phyloP scores from a whole-genome alignment of 331 rosid species.

The Acacia concinna region DNA sequence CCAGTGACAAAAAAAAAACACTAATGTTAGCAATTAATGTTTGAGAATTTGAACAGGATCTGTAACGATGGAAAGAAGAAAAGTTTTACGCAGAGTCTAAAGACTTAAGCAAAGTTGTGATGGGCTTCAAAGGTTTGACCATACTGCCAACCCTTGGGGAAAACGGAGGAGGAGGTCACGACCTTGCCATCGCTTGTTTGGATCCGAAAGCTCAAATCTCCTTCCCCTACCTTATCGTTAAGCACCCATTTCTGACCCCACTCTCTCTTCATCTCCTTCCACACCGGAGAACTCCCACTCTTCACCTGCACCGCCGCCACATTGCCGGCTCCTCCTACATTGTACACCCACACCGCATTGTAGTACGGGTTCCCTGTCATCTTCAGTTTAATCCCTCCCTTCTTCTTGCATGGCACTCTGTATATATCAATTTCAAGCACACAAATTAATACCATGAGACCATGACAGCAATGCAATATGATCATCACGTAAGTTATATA shows the following conservation, averaged over 20 bases:
- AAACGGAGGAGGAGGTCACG: slow-evolving; percentile 41
- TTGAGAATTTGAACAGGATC: too few species aligned
- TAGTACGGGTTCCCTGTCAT: slow-evolving; percentile 76
- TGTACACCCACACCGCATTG: slow-evolving; percentile 56
- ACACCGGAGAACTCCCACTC: slow-evolving; percentile 37
- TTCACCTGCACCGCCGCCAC: slow-evolving; percentile 51
- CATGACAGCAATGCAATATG: too few species aligned
- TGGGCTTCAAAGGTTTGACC: slow-evolving; percentile 77
- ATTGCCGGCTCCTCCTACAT: slow-evolving; percentile 86
- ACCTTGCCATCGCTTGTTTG: slow-evolving; percentile 55
- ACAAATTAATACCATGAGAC: background rate
- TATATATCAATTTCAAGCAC: too few species aligned
- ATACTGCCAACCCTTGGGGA: slow-evolving; percentile 67
- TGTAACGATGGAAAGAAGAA: too few species aligned
- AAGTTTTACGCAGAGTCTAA: background rate
- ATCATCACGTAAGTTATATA: background rate
- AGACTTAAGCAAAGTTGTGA: slow-evolving; percentile 35
- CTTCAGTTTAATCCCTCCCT: slow-evolving; percentile 68
- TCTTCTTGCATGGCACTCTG: slow-evolving; percentile 59
- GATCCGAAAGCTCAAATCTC: slow-evolving; percentile 60
- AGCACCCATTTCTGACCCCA: slow-evolving; percentile 88
- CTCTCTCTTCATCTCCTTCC: slow-evolving; percentile 52
- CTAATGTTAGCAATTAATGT: too few species aligned
- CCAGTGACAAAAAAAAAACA: too few species aligned
- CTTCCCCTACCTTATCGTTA: slow-evolving; percentile 48